Evolutionary conservation across 768 basidiomycete genomes (phyloP).

Genomic region (Mycena galopus): DNA sequence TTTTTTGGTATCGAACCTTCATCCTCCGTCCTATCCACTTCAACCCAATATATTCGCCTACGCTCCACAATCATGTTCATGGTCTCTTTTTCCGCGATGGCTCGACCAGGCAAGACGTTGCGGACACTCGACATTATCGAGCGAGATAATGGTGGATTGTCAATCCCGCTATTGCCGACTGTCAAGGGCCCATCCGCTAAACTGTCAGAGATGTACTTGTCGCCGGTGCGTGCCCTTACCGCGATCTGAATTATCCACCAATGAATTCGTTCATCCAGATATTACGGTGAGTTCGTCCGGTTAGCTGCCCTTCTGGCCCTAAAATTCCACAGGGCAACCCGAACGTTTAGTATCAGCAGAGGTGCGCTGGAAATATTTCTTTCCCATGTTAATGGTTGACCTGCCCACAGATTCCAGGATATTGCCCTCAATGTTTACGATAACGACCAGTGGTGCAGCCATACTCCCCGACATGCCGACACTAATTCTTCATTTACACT

Average conservation of each 20-base stretch:
- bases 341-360: slow-evolving; percentile 31
- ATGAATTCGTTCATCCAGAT: slow-evolving; percentile 7
- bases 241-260: background rate
- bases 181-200: slow-evolving; percentile 28
- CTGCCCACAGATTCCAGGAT: slow-evolving; percentile 18
- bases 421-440: slow-evolving; percentile 30
- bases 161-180: slow-evolving; percentile 33
- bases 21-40: slow-evolving; percentile 10
- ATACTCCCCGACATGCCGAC: slow-evolving; percentile 11
- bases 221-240: slow-evolving; percentile 29
- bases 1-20: background rate
- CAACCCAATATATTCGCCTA: slow-evolving; percentile 2
- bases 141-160: slow-evolving; percentile 33
- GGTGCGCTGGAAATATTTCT: background rate
- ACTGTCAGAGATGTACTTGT: slow-evolving; percentile 33
- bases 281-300: slow-evolving; percentile 32
- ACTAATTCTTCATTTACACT: slow-evolving; percentile 15
- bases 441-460: background rate
- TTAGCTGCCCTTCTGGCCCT: background rate
- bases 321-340: slow-evolving; percentile 26
- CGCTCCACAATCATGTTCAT: background rate
- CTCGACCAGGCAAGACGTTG: slow-evolving; percentile 26
- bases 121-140: slow-evolving; percentile 30
- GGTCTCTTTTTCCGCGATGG: background rate
- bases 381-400: background rate